A percentile compares a stretch with the other conserved stretches of the same genome.
phyloP scores from a whole-genome alignment of 2,329 filamentous ascomycete species.

The Phoma sp. region DNA sequence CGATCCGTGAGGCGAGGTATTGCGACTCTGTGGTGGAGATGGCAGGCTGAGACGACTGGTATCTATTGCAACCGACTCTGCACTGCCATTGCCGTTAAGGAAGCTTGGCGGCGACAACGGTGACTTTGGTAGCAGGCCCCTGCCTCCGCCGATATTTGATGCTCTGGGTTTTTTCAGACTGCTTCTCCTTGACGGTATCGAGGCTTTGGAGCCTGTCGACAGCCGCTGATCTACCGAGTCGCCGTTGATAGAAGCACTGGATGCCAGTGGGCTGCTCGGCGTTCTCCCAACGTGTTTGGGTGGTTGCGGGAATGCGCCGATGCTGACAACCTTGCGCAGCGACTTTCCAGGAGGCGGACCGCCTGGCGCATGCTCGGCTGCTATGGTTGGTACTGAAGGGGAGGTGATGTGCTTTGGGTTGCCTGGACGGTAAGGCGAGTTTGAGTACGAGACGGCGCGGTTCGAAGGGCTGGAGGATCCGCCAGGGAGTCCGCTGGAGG shows the following conservation, averaged over 20 bases:
- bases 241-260: slow-evolving; percentile 54
- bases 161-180: slow-evolving; percentile 59
- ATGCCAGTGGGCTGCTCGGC: slow-evolving; percentile 61
- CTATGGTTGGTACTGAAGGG: slow-evolving; percentile 56
- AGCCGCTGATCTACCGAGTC: slow-evolving; percentile 43
- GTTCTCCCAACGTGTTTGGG: slow-evolving; percentile 66
- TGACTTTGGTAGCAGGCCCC: slow-evolving; percentile 44
- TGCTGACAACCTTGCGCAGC: slow-evolving; percentile 87
- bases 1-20: slow-evolving; percentile 89
- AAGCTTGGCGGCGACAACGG: slow-evolving; percentile 70
- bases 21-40: slow-evolving; percentile 86
- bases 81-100: slow-evolving; percentile 79
- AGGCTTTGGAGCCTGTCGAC: slow-evolving; percentile 34
- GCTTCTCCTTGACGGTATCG: slow-evolving; percentile 39
- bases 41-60: slow-evolving; percentile 72
- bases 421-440: slow-evolving; percentile 35
- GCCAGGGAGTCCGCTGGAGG: slow-evolving; percentile 38
- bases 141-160: slow-evolving; percentile 39
- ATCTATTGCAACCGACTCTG: slow-evolving; percentile 75
- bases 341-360: slow-evolving; percentile 62
- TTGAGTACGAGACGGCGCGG: slow-evolving; percentile 45
- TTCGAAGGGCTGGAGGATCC: slow-evolving; percentile 39
- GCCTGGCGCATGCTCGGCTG: slow-evolving; percentile 48
- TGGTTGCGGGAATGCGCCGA: slow-evolving; percentile 91
- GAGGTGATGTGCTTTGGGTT: slow-evolving; percentile 40